Evolutionary conservation across 805 yeast species (phyloP).

Genomic region (Debaryomyces prosopidis): DNA sequence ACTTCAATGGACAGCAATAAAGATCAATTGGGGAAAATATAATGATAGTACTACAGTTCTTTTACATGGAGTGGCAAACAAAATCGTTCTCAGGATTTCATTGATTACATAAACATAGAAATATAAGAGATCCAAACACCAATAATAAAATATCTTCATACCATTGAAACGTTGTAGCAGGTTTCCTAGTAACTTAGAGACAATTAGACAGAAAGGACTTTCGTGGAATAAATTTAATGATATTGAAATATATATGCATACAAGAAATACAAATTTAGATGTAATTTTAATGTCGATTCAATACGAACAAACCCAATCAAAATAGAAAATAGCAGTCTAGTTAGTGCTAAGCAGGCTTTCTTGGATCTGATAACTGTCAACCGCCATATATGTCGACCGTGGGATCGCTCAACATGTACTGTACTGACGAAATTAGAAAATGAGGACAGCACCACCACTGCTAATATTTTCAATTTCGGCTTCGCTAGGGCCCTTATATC

Average conservation of each 20-base stretch:
- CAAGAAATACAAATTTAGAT: no score
- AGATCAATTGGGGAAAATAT: background rate
- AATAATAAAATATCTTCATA: background rate
- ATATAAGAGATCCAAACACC: background rate
- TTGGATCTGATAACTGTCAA: no score
- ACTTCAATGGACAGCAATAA: background rate
- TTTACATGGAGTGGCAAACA: background rate
- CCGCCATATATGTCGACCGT: no score
- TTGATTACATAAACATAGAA: background rate
- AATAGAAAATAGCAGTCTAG: no score
- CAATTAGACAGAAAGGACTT: no score
- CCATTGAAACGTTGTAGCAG: no score
- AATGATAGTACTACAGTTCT: background rate
- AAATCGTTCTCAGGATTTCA: background rate
- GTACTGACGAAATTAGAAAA: constrained; percentile 31
- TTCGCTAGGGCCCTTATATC: constrained; percentile 62
- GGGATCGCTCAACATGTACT: background rate
- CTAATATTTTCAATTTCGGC: constrained; percentile 74
- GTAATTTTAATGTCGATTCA: no score
- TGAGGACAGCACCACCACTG: constrained; percentile 78
- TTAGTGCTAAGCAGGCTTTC: no score
- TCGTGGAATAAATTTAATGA: no score
- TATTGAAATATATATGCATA: no score
- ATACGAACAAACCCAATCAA: no score
- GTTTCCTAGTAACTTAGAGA: no score